These are phyloP conservation scores for Fragosphaeria purpurea DNA, from an alignment of 2,329 filamentous ascomycete genomes.

Conservation along the genomic window DNA sequence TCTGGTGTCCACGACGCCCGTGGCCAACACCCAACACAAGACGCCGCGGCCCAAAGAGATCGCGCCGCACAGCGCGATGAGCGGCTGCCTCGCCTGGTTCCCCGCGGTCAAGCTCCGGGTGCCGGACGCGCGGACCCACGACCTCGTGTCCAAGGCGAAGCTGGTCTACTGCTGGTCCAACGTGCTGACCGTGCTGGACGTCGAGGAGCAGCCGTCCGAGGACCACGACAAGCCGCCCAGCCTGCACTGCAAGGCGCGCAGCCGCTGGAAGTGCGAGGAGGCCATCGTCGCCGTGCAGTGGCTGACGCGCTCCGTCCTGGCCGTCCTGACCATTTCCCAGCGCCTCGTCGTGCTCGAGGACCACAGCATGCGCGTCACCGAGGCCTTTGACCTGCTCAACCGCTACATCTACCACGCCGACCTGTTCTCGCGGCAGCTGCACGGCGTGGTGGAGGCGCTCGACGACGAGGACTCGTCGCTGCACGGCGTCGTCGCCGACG, in stretches of 20 bases:
- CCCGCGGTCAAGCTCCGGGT: slow-evolving; percentile 87
- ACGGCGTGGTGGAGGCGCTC: slow-evolving; percentile 73
- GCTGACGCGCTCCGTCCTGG: slow-evolving; percentile 87
- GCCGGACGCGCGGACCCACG: slow-evolving; percentile 54
- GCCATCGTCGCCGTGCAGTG: slow-evolving; percentile 94
- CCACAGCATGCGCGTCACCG: slow-evolving; percentile 70
- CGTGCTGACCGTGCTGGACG: slow-evolving; percentile 83
- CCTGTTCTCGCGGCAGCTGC: slow-evolving; percentile 79
- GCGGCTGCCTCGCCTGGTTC: slow-evolving; percentile 93
- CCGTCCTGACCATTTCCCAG: slow-evolving; percentile 88
- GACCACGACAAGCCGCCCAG: slow-evolving; percentile 66
- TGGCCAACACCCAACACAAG: slow-evolving; percentile 95
- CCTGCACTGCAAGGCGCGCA: slow-evolving; percentile 71
- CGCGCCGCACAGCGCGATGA: slow-evolving; percentile 80
- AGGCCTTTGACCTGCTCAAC: slow-evolving; percentile 84
- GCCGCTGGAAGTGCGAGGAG: slow-evolving; percentile 87
- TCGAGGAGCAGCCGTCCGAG: slow-evolving; percentile 59
- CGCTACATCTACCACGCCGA: slow-evolving; percentile 90
- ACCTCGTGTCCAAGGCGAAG: slow-evolving; percentile 68
- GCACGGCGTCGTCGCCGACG: slow-evolving; percentile 94
- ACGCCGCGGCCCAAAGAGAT: slow-evolving; percentile 84
- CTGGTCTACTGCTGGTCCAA: slow-evolving; percentile 98
- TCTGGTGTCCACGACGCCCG: slow-evolving; percentile 91
- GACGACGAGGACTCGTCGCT: slow-evolving; percentile 81
- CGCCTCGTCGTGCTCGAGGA: slow-evolving; percentile 89